Percentiles rank a stretch among this genome's conserved stretches.
Evolutionary conservation across 805 yeast species (phyloP).

Genomic region (Kodamaea leandrae): DNA sequence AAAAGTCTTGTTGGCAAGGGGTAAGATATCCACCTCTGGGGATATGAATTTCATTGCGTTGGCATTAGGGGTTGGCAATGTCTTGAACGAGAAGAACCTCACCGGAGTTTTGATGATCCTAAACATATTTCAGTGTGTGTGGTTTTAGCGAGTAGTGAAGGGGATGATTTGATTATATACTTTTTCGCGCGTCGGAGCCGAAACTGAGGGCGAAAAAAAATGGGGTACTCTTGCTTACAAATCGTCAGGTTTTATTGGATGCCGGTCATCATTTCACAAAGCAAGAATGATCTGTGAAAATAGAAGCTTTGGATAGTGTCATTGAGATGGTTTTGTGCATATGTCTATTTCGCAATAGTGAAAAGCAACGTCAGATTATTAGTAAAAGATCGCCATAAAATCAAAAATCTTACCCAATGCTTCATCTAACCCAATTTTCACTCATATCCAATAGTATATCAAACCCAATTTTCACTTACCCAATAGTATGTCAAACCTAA

Average conservation of each 20-base stretch:
- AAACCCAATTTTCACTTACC: too few species aligned
- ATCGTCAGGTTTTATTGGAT: constrained; percentile 2
- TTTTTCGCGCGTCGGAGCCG: constrained; percentile 6
- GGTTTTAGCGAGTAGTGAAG: background rate
- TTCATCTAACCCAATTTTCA: too few species aligned
- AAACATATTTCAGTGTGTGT: constrained; percentile 2
- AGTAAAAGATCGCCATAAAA: too few species aligned
- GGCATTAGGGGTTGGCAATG: constrained; percentile 69
- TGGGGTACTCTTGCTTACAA: constrained; percentile 4
- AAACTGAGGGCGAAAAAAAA: background rate
- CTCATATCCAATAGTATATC: too few species aligned
- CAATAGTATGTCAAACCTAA: too few species aligned
- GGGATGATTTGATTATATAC: background rate
- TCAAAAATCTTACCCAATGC: too few species aligned
- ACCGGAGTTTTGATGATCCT: constrained; percentile 2
- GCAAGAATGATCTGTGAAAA: background rate
- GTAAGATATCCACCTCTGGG: constrained; percentile 45
- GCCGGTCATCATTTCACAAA: constrained; percentile 1
- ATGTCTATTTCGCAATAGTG: too few species aligned
- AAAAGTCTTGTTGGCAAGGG: constrained; percentile 46
- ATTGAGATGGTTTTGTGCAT: too few species aligned
- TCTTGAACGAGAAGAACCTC: constrained; percentile 36
- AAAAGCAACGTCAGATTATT: too few species aligned
- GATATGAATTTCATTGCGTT: constrained; percentile 69
- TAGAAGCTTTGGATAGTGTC: too few species aligned